Base-by-base conservation (phyloP, 176 grass and related monocot species). In the Avena insularis region DNA sequence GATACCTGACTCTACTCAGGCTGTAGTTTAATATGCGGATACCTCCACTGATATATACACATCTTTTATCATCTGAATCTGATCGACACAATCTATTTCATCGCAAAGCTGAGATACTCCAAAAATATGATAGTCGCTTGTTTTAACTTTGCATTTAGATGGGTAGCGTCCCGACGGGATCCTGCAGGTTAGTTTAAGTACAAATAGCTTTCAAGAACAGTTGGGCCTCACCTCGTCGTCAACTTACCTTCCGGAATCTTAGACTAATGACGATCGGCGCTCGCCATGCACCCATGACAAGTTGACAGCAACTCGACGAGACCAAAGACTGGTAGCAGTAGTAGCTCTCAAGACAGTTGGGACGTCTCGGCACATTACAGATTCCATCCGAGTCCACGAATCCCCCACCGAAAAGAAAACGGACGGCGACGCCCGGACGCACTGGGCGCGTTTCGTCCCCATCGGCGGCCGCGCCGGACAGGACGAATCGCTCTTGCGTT, bases 161-260 rank as follows among this genome's bases (percentile, higher is more conserved):
- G 25, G 40, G 21, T 11, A 12, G 14, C 66, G 10, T 60, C 19
- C 54, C 0, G 31, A 43, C 78, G 13, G 40, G 5, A 9, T 62
- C 27, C 54, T 51, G 6, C 15, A 14, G 17, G 17, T 40, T 73
- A 9, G 54, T 54, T 36, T 11, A 12, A 77, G 46, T 15, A 16
- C 6, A 75, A 10, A 54, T 17, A 54, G 73, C 23, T 76, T 76
- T 76, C 23, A 53, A 23, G 29, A 50, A 51, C 72, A 81, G 45
- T 53, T 8, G 14, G 51, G 9, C 13, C 13, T 33, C 63, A 27
- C 1, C 64, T 71, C 23, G 64, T 71, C 20, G n/a, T 51, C 59
- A 64, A n/a, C 59, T 54, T 36, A 33, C 49, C 12, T 35, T 86
- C 85, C 50, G 59, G 8, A 27, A 38, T 45, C 84, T 27, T 55